These are phyloP conservation scores for Umbelopsis sp. DNA, from an alignment of 192 early-diverging fungal genomes.

Conservation along the genomic window DNA sequence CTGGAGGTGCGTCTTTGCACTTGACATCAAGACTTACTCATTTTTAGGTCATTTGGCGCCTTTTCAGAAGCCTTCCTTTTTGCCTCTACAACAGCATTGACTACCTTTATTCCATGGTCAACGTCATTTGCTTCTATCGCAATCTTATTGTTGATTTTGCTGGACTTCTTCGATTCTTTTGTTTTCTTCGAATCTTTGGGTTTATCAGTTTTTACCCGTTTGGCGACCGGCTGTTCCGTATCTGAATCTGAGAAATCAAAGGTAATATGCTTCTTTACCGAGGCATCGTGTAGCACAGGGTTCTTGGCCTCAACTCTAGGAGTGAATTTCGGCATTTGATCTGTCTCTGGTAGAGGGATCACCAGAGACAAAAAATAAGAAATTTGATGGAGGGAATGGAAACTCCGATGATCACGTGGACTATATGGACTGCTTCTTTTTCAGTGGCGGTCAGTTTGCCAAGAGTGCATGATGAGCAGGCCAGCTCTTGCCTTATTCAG, in stretches of 20 bases:
- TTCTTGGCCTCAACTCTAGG: conserved; percentile 31
- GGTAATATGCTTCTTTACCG: conserved; percentile 28
- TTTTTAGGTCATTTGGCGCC: too few relatives aligned
- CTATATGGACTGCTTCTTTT: neutral
- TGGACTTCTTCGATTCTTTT: conserved; percentile 6
- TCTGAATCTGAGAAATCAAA: conserved; percentile 26
- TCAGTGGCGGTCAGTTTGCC: neutral
- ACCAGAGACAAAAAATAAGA: neutral
- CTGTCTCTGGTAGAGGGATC: neutral
- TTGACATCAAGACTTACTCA: too few relatives aligned
- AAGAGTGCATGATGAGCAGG: neutral
- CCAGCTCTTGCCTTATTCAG: conserved; percentile 1
- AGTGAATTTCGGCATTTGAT: conserved; percentile 24
- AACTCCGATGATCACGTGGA: neutral
- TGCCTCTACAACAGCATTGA: too few relatives aligned
- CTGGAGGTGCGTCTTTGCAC: too few relatives aligned
- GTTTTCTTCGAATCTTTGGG: conserved; percentile 22
- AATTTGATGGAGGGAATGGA: neutral
- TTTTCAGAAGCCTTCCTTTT: too few relatives aligned
- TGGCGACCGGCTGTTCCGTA: neutral
- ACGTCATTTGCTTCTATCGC: conserved; percentile 23
- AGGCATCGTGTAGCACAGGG: conserved; percentile 16
- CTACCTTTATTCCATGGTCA: neutral
- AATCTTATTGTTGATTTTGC: neutral
- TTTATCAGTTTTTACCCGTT: neutral